Conservation (phyloP, 2,329 filamentous ascomycete genomes). For the Aureobasidium uvarum region DNA sequence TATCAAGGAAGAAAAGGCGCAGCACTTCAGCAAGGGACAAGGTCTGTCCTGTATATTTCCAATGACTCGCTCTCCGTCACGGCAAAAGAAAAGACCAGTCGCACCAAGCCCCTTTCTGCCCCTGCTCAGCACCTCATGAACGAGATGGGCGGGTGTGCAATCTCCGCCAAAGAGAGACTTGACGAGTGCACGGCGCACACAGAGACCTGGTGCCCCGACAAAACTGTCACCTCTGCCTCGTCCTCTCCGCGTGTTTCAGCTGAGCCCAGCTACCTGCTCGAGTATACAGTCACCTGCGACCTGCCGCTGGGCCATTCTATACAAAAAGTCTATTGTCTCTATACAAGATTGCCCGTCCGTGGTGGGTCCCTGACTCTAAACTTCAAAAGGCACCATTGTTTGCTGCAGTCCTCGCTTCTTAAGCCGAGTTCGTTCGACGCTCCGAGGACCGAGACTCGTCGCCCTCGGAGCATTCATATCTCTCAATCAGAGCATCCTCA, state of each 20-base stretch:
- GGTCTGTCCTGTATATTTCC: neutral
- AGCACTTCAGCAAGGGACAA: constrained; percentile 6
- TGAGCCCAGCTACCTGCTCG: neutral
- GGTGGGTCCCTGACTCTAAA: constrained; percentile 4
- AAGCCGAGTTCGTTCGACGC: neutral
- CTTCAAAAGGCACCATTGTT: neutral
- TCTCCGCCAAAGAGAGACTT: constrained; percentile 1
- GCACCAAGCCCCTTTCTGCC: constrained; percentile 20
- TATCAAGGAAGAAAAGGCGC: neutral
- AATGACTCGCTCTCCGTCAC: neutral
- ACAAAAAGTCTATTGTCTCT: constrained; percentile 18
- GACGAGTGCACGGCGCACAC: neutral
- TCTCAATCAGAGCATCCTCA: constrained; percentile 36
- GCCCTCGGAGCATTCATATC: neutral
- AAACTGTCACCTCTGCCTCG: neutral
- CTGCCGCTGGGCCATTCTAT: neutral
- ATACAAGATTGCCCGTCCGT: constrained; percentile 6
- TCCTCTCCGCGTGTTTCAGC: constrained; percentile 18
- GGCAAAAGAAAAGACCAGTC: constrained; percentile 1
- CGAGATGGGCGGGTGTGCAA: constrained; percentile 12
- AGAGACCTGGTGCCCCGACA: constrained; percentile 1
- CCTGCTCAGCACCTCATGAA: neutral
- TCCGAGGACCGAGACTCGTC: constrained; percentile 1
- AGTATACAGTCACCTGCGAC: neutral
- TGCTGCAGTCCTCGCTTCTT: neutral